A percentile compares a stretch with the other conserved stretches of the same genome.
Conservation (phyloP, 495 filamentous ascomycete species). For the Aspergillus avenaceus region DNA sequence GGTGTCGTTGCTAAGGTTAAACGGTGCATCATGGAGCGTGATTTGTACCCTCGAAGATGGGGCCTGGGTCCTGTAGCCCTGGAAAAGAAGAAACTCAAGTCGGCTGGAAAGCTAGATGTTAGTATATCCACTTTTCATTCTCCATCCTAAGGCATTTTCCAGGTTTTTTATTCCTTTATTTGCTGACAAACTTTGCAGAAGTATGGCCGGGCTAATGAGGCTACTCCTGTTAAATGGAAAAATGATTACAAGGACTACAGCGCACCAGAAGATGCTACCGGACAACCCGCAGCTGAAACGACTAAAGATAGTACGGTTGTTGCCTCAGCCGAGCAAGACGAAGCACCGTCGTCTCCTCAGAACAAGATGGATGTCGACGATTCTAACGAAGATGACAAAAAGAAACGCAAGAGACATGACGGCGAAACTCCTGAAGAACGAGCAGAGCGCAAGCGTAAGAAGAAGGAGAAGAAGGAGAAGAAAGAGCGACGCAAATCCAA, state of each 20-base stretch:
- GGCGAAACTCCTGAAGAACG: conserved; percentile 74
- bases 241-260: conserved; percentile 84
- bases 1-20: conserved; percentile 97
- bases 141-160: too few relatives aligned
- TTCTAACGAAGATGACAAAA: conserved; percentile 44
- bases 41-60: conserved; percentile 93
- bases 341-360: conserved; percentile 25
- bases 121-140: conserved; percentile 19
- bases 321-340: conserved; percentile 26
- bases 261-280: conserved; percentile 43
- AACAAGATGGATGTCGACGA: conserved; percentile 39
- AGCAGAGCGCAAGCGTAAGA: conserved; percentile 69
- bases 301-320: conserved; percentile 31
- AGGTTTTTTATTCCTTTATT: not conserved
- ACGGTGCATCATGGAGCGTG: conserved; percentile 98
- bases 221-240: conserved; percentile 88
- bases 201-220: conserved; percentile 86
- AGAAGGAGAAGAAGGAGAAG: conserved; percentile 73
- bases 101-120: conserved; percentile 90
- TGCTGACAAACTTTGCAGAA: conserved; percentile 49
- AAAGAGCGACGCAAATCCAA: conserved; percentile 62
- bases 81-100: conserved; percentile 99
- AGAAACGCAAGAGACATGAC: conserved; percentile 82
- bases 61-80: conserved; percentile 83
- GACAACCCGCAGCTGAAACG: conserved; percentile 38